Evolutionary conservation across 176 grass and related monocot genomes (phyloP), one percentile per base, ranked within the genome.

Genomic region (Oryza officinalis): DNA sequence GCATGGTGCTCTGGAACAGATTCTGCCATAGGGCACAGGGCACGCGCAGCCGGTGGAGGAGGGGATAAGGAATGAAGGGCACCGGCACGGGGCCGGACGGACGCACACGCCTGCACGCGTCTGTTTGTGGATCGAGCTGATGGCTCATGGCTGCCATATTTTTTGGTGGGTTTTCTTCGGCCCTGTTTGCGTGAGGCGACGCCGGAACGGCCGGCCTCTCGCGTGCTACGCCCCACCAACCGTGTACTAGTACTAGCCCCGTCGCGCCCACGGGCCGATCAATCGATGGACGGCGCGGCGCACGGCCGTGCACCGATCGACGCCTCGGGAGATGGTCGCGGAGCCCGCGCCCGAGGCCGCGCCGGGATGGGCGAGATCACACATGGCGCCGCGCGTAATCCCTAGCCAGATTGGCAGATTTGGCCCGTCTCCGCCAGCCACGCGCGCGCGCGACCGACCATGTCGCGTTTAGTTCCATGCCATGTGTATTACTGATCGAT

Each of bases 101-200:
- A 32, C 65, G 33, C 33, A 11, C n/a, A 35, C 33, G 33, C 33
- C 33, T 27, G 64, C 47, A 63, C 71, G 71, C 71, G 47, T 11
- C 23, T 20, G 22, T 3, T 81, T 9, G 15, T 11, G 6, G 1
- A 1, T 20, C 12, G 6, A n/a, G 33, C 33, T 35, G 33, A 35
- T 33, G 69, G n/a, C n/a, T n/a, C n/a, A 73, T 13, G 22, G 69
- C 32, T 13, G 43, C 43, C 43, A 45, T 45, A 47, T 61, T 37
- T 23, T 25, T 27, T 57, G 22, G 14, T 41, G 37, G 65, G n/a
- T 35, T n/a, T 26, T 33, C 27, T 46, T 13, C 5, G 0, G 67
- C 78, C 46, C 18, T 61, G 71, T 69, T 69, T 8, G 57, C 37
- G 47, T 68, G 84, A 90, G 18, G 63, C 80, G 88, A 90, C 88